Conservation (phyloP, 1,284 basidiomycete genomes). For the Rhodotorula sp. region DNA sequence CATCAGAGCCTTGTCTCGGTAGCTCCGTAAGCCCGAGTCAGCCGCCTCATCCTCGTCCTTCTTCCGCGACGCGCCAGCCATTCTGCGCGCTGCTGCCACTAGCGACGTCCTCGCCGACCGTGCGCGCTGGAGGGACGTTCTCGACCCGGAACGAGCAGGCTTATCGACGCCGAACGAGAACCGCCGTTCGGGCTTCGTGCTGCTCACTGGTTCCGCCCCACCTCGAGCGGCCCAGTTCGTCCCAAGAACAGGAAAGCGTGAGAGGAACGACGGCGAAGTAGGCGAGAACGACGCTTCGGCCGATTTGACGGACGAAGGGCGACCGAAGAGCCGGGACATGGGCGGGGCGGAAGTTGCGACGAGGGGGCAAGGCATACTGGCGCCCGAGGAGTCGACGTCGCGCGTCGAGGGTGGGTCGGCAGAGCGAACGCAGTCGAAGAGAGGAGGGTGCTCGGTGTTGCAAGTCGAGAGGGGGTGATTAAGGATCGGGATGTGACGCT, state of each 20-base stretch:
- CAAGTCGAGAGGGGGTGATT: too few species aligned
- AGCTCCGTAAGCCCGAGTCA: neutral
- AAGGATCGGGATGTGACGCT: too few species aligned
- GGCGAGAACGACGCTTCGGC: neutral
- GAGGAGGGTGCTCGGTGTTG: too few species aligned
- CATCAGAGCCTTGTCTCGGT: neutral
- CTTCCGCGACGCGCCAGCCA: neutral
- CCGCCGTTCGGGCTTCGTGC: neutral
- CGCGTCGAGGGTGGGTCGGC: too few species aligned
- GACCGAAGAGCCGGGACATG: neutral
- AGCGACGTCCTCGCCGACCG: conserved; percentile 13
- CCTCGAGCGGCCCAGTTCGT: neutral
- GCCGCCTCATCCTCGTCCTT: neutral
- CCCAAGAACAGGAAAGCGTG: conserved; percentile 5
- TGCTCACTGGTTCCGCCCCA: too few species aligned
- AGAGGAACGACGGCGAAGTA: conserved; percentile 4
- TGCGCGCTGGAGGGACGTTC: conserved; percentile 10
- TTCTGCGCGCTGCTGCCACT: conserved; percentile 7
- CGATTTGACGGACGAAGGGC: neutral
- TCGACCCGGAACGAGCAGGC: too few species aligned
- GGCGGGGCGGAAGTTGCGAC: too few species aligned
- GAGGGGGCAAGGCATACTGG: too few species aligned
- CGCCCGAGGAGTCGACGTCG: too few species aligned
- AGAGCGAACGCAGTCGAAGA: too few species aligned
- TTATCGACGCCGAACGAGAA: conserved; percentile 6